phyloP scores from a whole-genome alignment of 2,329 filamentous ascomycete genomes.

The Lachnellula occidentalis region DNA sequence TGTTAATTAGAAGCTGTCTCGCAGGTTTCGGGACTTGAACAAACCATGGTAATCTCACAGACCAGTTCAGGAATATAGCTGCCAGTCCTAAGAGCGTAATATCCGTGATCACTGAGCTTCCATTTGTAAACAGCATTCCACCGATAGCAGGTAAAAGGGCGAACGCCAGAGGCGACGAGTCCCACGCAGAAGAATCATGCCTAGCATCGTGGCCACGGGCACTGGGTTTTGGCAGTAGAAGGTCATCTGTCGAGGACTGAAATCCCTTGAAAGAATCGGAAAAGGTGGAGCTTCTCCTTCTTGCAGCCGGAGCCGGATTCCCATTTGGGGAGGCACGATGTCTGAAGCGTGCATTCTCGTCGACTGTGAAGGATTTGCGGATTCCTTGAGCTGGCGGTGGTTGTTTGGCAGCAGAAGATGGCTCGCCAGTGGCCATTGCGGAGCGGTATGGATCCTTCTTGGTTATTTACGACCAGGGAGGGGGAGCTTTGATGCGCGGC shows the following conservation, averaged over 20 bases:
- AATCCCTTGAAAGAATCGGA: slow-evolving; percentile 68
- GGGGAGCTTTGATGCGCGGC: neutral
- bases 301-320: slow-evolving; percentile 4
- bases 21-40: slow-evolving; percentile 20
- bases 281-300: slow-evolving; percentile 66
- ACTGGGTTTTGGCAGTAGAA: slow-evolving; percentile 54
- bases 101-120: slow-evolving; percentile 78
- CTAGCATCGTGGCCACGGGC: slow-evolving; percentile 30
- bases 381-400: slow-evolving; percentile 7
- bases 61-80: slow-evolving; percentile 87
- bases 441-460: neutral
- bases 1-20: slow-evolving; percentile 10
- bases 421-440: neutral
- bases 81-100: slow-evolving; percentile 74
- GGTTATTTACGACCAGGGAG: neutral
- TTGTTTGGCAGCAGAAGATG: slow-evolving; percentile 2
- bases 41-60: slow-evolving; percentile 83
- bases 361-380: slow-evolving; percentile 11
- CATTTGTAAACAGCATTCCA: slow-evolving; percentile 79
- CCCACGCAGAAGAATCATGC: slow-evolving; percentile 62
- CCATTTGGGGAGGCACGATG: slow-evolving; percentile 19
- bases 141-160: slow-evolving; percentile 82
- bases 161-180: slow-evolving; percentile 75
- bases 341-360: slow-evolving; percentile 21
- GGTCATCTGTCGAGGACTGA: slow-evolving; percentile 62